phyloP scores from a whole-genome alignment of 2,329 filamentous ascomycete species.

The Stemphylium vesicarium region DNA sequence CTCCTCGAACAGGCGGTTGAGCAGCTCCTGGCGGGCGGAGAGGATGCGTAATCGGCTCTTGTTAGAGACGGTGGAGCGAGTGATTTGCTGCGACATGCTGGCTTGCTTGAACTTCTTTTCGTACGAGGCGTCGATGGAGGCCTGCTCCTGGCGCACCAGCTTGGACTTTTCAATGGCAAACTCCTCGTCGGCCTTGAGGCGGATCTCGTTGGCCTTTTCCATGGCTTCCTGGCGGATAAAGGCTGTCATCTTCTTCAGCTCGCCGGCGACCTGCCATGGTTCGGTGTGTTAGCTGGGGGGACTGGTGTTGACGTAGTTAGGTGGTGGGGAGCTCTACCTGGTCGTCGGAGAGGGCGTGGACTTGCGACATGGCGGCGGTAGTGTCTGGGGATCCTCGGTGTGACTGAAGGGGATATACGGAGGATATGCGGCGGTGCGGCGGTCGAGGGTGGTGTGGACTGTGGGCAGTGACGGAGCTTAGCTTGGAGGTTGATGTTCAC shows the following conservation, averaged over 20 bases:
- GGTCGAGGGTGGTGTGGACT: constrained; percentile 4
- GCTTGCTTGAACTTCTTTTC: constrained; percentile 99
- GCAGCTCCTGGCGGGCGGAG: constrained; percentile 83
- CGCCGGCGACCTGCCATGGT: constrained; percentile 79
- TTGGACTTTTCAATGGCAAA: constrained; percentile 99
- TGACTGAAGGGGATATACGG: background rate
- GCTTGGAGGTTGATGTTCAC: constrained; percentile 27
- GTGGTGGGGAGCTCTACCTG: constrained; percentile 67
- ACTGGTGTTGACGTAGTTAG: constrained; percentile 36
- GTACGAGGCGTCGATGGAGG: constrained; percentile 89
- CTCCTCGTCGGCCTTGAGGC: constrained; percentile 98
- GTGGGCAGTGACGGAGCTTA: constrained; percentile 32
- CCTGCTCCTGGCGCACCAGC: constrained; percentile 93
- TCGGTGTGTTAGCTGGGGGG: constrained; percentile 32
- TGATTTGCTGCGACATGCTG: constrained; percentile 98
- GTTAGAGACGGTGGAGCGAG: constrained; percentile 93
- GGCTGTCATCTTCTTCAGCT: constrained; percentile 99
- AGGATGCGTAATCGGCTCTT: constrained; percentile 92
- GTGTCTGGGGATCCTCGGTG: constrained; percentile 5
- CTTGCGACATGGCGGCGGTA: constrained; percentile 79
- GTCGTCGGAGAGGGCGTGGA: constrained; percentile 95
- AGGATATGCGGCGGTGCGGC: constrained; percentile 3
- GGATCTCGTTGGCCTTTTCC: constrained; percentile 96
- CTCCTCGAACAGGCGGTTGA: constrained; percentile 87
- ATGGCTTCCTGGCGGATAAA: constrained; percentile 99